These are phyloP conservation scores for Wickerhamiella sergipiensis DNA, from an alignment of 805 yeast genomes.

Conservation along the genomic window DNA sequence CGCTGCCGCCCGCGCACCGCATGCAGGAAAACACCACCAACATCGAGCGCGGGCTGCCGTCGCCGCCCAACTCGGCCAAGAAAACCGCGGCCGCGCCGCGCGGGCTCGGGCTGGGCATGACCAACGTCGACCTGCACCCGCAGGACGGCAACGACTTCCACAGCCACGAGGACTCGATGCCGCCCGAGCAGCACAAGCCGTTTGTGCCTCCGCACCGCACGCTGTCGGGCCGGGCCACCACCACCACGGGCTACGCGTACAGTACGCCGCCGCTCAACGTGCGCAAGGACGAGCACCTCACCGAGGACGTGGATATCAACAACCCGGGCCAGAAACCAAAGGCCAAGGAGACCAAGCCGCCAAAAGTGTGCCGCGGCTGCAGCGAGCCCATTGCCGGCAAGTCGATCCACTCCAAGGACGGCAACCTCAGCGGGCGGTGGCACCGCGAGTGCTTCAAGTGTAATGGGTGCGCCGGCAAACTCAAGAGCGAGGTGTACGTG, in stretches of 20 bases:
- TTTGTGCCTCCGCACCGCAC: background rate
- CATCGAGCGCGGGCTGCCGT: background rate
- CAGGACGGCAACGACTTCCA: background rate
- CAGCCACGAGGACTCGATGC: background rate
- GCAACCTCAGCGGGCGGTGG: conserved; percentile 66
- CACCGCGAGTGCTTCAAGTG: conserved; percentile 80
- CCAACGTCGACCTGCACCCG: background rate
- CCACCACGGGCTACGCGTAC: background rate
- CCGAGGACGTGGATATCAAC: background rate
- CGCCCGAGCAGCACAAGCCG: background rate
- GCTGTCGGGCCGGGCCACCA: background rate
- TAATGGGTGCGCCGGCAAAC: conserved; percentile 36
- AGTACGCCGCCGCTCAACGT: background rate
- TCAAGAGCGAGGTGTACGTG: conserved; percentile 39
- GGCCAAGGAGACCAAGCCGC: background rate
- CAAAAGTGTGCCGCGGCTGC: conserved; percentile 56
- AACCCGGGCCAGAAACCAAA: background rate
- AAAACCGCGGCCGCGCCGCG: background rate
- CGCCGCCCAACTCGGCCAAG: background rate
- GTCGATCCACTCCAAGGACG: conserved; percentile 71
- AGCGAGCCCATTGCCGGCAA: conserved; percentile 39
- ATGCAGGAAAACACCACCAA: background rate
- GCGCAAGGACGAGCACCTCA: background rate
- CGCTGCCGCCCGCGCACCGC: background rate
- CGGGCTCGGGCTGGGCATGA: background rate